phyloP scores from a whole-genome alignment of 2,329 filamentous ascomycete species.

The Fusarium liriodendri region DNA sequence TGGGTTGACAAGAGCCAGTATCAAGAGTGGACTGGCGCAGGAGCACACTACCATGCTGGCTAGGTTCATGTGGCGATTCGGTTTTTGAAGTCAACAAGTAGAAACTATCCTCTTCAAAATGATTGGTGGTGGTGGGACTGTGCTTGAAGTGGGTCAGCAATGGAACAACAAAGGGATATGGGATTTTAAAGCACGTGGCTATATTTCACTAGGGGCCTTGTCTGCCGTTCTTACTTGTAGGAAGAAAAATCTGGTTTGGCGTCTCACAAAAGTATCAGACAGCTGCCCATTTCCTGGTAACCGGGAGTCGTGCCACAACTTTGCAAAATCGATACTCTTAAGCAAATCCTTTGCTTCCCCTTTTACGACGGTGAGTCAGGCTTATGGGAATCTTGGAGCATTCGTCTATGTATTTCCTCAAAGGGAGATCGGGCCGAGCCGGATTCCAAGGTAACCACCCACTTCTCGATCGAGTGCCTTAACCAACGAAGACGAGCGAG shows the following conservation, averaged over 20 bases:
- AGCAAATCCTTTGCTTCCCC: neutral
- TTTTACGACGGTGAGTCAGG: neutral
- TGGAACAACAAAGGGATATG: neutral
- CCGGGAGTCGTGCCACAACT: neutral
- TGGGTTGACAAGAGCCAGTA: neutral
- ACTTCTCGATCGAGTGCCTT: neutral
- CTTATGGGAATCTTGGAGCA: neutral
- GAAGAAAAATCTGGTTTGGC: neutral
- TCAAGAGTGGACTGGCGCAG: constrained; percentile 1
- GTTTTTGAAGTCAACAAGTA: neutral
- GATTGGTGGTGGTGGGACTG: constrained; percentile 3
- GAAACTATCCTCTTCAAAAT: neutral
- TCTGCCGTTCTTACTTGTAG: neutral
- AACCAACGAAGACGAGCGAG: neutral
- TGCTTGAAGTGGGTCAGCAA: neutral
- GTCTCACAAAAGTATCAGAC: neutral
- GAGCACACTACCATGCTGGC: neutral
- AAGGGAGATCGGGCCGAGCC: neutral
- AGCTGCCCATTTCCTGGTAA: neutral
- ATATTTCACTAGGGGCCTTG: neutral
- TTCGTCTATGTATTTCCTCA: neutral
- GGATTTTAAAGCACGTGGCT: neutral
- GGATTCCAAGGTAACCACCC: neutral
- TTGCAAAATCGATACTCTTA: neutral
- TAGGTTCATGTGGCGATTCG: neutral